Percentiles rank a stretch among this genome's conserved stretches.
Evolutionary conservation across 495 filamentous ascomycete genomes (phyloP).

Genomic region (Halenospora varia): DNA sequence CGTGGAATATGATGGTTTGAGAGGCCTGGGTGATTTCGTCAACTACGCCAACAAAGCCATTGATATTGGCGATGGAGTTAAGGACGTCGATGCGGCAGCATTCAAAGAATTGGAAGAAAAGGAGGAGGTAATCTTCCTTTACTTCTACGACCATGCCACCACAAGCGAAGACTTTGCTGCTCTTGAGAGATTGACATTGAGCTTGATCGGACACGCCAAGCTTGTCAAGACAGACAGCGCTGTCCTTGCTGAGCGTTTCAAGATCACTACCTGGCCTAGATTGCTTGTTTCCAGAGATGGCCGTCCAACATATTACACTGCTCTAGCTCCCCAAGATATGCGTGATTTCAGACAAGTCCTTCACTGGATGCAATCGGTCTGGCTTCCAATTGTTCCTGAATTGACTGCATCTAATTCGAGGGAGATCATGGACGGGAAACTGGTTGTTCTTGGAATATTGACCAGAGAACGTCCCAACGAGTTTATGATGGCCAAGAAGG

Average conservation of each 20-base stretch:
- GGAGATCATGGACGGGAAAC: conserved; percentile 91
- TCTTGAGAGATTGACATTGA: conserved; percentile 78
- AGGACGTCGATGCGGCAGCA: conserved; percentile 68
- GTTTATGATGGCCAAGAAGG: conserved; percentile 72
- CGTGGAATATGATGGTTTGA: conserved; percentile 88
- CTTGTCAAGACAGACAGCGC: conserved; percentile 83
- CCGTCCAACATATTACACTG: conserved; percentile 80
- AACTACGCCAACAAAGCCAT: conserved; percentile 83
- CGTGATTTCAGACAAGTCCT: conserved; percentile 77
- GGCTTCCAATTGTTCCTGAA: conserved; percentile 97
- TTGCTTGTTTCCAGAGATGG: conserved; percentile 87
- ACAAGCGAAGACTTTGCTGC: conserved; percentile 87
- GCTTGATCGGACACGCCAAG: conserved; percentile 84
- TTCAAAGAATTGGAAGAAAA: conserved; percentile 87
- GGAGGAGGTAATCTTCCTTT: conserved; percentile 92
- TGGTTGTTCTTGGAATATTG: conserved; percentile 87
- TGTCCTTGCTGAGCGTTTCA: conserved; percentile 71
- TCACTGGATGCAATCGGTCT: conserved; percentile 90
- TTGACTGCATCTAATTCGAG: conserved; percentile 84
- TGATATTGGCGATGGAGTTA: conserved; percentile 69
- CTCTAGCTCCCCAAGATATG: conserved; percentile 82
- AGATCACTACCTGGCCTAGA: conserved; percentile 92
- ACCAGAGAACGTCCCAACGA: conserved; percentile 75
- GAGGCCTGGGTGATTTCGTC: conserved; percentile 87
- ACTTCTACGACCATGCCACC: conserved; percentile 95